phyloP scores from a whole-genome alignment of 352 stramenopile species.

The Phytophthora parvispora region DNA sequence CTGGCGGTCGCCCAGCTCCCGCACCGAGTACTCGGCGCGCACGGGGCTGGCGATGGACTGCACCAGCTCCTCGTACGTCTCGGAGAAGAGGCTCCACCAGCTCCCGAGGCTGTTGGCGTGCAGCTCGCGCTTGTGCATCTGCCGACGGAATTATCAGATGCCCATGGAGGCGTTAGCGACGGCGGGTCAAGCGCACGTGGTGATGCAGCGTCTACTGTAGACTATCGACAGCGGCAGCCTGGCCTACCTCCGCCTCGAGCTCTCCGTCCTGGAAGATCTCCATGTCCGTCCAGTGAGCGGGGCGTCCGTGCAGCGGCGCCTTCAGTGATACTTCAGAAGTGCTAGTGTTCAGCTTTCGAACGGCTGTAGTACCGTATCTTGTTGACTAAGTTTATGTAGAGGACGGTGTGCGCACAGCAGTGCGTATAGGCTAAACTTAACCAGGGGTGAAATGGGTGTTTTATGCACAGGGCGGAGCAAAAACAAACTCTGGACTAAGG shows the following conservation, averaged over 20 bases:
- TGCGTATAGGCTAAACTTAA: background rate
- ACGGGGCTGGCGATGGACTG: conserved; percentile 73
- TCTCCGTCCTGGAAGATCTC: conserved; percentile 88
- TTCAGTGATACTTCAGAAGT: too few relatives aligned
- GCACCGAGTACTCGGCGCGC: conserved; percentile 66
- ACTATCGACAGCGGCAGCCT: too few relatives aligned
- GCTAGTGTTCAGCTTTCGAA: background rate
- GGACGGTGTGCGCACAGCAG: background rate
- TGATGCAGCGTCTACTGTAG: too few relatives aligned
- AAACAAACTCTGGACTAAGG: too few relatives aligned
- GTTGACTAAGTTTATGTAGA: conserved; percentile 1
- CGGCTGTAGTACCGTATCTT: background rate
- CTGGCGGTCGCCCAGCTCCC: conserved; percentile 54
- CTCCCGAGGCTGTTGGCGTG: conserved; percentile 59
- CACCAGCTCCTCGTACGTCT: conserved; percentile 82
- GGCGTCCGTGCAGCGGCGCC: background rate
- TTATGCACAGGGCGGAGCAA: conserved; percentile 3
- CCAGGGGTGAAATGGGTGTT: background rate
- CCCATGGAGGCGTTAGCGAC: conserved; percentile 1
- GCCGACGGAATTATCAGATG: conserved; percentile 15
- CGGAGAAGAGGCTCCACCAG: conserved; percentile 80
- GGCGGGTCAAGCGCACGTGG: background rate
- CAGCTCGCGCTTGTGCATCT: conserved; percentile 74
- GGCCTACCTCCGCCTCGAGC: conserved; percentile 66
- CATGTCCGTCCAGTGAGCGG: conserved; percentile 32